phyloP scores from a whole-genome alignment of 1,284 basidiomycete genomes.

The Caloboletus inedulis region DNA sequence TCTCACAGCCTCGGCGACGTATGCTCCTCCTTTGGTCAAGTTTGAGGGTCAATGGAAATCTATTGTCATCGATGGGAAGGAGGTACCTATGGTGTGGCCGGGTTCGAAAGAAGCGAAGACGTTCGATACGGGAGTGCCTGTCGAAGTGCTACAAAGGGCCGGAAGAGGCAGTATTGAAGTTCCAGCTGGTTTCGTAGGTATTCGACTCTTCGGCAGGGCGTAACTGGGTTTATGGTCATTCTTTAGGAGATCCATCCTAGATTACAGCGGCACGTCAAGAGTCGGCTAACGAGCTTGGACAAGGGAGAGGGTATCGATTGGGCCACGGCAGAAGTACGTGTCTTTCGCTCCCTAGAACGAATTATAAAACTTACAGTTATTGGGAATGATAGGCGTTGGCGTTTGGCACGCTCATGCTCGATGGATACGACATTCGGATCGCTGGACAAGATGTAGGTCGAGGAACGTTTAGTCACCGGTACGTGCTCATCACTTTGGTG shows the following conservation, averaged over 20 bases:
- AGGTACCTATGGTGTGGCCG: constrained; percentile 66
- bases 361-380: background rate
- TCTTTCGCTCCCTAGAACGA: background rate
- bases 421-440: constrained; percentile 78
- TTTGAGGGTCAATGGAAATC: constrained; percentile 62
- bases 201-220: background rate
- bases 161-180: constrained; percentile 70
- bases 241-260: constrained; percentile 74
- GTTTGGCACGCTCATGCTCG: constrained; percentile 78
- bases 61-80: constrained; percentile 11
- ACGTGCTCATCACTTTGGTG: constrained; percentile 6
- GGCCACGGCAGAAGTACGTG: constrained; percentile 77
- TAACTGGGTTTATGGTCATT: background rate
- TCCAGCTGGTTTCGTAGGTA: constrained; percentile 73
- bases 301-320: constrained; percentile 75
- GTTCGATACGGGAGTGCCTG: constrained; percentile 69
- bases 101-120: constrained; percentile 48
- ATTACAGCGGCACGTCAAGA: constrained; percentile 75
- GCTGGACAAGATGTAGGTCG: constrained; percentile 89
- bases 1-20: constrained; percentile 49
- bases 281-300: constrained; percentile 69
- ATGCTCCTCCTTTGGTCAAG: constrained; percentile 51
- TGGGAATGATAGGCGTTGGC: constrained; percentile 60
- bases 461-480: constrained; percentile 88
- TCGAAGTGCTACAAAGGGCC: constrained; percentile 49